phyloP scores from a whole-genome alignment of 768 basidiomycete species.

The Hirschioporus abietinus region DNA sequence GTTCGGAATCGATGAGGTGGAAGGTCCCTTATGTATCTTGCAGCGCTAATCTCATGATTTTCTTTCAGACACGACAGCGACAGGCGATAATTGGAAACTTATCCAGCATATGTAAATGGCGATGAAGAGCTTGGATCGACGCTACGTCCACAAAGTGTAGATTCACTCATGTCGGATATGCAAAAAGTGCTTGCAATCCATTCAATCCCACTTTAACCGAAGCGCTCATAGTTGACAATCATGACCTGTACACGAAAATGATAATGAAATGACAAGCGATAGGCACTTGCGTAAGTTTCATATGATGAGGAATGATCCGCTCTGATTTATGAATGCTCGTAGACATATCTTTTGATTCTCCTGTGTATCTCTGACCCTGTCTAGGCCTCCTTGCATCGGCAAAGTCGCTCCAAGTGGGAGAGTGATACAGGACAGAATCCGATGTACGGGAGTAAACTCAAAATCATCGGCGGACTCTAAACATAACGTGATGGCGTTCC shows the following conservation, averaged over 20 bases:
- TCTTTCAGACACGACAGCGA: neutral
- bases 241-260: no score
- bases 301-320: neutral
- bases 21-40: neutral
- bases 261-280: neutral
- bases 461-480: neutral
- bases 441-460: neutral
- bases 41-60: neutral
- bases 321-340: neutral
- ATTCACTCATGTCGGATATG: no score
- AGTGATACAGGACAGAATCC: neutral
- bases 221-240: no score
- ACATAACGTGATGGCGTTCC: neutral
- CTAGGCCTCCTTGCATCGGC: neutral
- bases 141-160: no score
- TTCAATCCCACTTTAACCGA: no score
- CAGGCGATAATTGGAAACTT: neutral
- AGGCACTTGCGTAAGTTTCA: neutral
- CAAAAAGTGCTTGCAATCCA: no score
- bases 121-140: neutral
- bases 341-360: neutral
- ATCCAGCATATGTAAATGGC: neutral
- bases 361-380: neutral
- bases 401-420: neutral
- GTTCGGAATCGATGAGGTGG: neutral